Percentiles rank a stretch among this genome's conserved stretches.
Conservation (phyloP, 2,329 filamentous ascomycete genomes). For the Davidsoniella neocaledoniae region DNA sequence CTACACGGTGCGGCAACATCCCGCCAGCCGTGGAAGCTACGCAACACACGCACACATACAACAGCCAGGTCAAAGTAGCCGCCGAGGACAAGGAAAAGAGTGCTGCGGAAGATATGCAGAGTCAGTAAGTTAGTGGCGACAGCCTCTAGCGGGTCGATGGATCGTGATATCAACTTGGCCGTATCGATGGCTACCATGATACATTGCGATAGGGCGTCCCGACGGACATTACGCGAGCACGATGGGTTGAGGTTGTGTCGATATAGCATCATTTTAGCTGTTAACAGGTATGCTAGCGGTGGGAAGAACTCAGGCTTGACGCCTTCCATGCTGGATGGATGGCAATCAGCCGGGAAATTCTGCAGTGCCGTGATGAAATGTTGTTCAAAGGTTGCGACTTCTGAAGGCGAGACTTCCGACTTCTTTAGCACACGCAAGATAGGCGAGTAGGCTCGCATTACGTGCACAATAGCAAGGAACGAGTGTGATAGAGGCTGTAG, state of each 20-base stretch:
- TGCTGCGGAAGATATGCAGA: slow-evolving; percentile 73
- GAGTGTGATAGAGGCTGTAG: slow-evolving; percentile 47
- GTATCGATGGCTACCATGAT: slow-evolving; percentile 62
- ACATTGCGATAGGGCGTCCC: slow-evolving; percentile 62
- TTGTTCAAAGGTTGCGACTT: slow-evolving; percentile 62
- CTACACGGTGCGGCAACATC: slow-evolving; percentile 65
- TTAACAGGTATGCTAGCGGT: slow-evolving; percentile 63
- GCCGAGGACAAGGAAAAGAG: slow-evolving; percentile 61
- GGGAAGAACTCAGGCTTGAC: slow-evolving; percentile 60
- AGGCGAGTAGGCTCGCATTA: slow-evolving; percentile 60
- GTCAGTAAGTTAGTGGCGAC: slow-evolving; percentile 61
- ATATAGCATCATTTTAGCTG: slow-evolving; percentile 70
- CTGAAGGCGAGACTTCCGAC: slow-evolving; percentile 47
- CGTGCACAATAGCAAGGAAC: slow-evolving; percentile 63
- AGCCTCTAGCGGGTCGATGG: slow-evolving; percentile 41
- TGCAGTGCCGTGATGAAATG: slow-evolving; percentile 62
- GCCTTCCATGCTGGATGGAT: slow-evolving; percentile 45
- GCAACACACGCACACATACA: slow-evolving; percentile 54
- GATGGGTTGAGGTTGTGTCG: slow-evolving; percentile 70
- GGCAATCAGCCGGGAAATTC: slow-evolving; percentile 59
- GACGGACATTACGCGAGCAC: slow-evolving; percentile 48
- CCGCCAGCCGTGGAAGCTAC: slow-evolving; percentile 52
- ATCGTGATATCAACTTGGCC: slow-evolving; percentile 54
- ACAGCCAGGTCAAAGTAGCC: slow-evolving; percentile 57
- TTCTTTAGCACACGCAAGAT: slow-evolving; percentile 54